phyloP scores from a whole-genome alignment of 2,329 filamentous ascomycete species.

The Aspergillus glaucus region DNA sequence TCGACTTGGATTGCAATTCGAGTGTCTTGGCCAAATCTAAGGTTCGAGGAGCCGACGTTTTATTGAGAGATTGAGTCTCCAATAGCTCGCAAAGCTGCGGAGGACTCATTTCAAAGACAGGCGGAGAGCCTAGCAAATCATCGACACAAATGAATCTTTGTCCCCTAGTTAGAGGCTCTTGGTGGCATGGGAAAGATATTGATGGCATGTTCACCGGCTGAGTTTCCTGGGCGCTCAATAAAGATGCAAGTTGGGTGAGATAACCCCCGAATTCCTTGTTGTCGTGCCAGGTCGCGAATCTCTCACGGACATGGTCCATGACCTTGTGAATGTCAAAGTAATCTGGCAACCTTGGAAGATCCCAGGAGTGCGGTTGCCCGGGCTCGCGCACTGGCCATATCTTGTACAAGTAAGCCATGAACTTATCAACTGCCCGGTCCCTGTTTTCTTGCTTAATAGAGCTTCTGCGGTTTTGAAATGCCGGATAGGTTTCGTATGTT shows the following conservation, averaged over 20 bases:
- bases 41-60: conserved; percentile 1
- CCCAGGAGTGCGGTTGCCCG: conserved; percentile 8
- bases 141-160: conserved; percentile 3
- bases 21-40: conserved; percentile 3
- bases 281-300: conserved; percentile 19
- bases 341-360: conserved; percentile 8
- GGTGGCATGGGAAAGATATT: background rate
- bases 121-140: conserved; percentile 4
- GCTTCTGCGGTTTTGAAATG: conserved; percentile 7
- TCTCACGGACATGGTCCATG: conserved; percentile 5
- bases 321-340: conserved; percentile 11
- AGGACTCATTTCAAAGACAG: conserved; percentile 2
- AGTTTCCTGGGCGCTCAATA: conserved; percentile 4
- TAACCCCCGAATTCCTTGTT: conserved; percentile 20
- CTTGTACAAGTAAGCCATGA: conserved; percentile 4
- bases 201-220: conserved; percentile 3
- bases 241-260: conserved; percentile 9
- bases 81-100: background rate
- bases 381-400: conserved; percentile 15
- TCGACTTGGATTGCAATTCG: conserved; percentile 6
- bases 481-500: conserved; percentile 1
- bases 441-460: conserved; percentile 4
- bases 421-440: conserved; percentile 1
- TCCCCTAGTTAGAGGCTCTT: background rate
- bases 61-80: background rate